phyloP scores from a whole-genome alignment of 768 basidiomycete genomes.

The Kwoniella dendrophila region DNA sequence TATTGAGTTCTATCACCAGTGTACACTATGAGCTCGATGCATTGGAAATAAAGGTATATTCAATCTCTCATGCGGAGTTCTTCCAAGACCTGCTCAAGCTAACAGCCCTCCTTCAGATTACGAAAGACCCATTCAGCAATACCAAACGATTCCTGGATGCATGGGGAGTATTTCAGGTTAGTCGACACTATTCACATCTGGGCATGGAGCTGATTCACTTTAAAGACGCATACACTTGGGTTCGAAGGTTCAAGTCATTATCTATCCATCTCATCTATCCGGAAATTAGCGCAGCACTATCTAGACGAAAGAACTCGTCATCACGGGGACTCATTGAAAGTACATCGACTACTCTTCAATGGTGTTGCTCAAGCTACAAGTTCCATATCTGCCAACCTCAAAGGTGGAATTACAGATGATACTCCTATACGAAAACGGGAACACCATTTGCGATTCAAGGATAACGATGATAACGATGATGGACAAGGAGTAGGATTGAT shows the following conservation, averaged over 20 bases:
- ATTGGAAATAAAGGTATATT: constrained; percentile 36
- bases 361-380: constrained; percentile 44
- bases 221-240: not conserved
- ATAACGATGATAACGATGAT: constrained; percentile 19
- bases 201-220: not conserved
- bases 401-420: constrained; percentile 42
- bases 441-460: constrained; percentile 37
- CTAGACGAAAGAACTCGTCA: constrained; percentile 30
- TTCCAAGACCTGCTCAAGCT: not conserved
- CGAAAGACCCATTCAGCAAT: constrained; percentile 45
- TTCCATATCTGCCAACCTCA: constrained; percentile 37
- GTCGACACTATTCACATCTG: not conserved
- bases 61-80: not conserved
- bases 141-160: constrained; percentile 33
- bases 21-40: constrained; percentile 45
- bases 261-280: constrained; percentile 31
- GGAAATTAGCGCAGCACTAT: constrained; percentile 25
- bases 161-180: constrained; percentile 40
- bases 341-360: constrained; percentile 33
- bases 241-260: constrained; percentile 5
- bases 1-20: constrained; percentile 45
- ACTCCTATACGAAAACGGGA: constrained; percentile 40
- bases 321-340: constrained; percentile 36
- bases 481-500: constrained; percentile 37
- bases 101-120: constrained; percentile 18